phyloP scores from a whole-genome alignment of 2,329 filamentous ascomycete species.

The Dothistroma pini region DNA sequence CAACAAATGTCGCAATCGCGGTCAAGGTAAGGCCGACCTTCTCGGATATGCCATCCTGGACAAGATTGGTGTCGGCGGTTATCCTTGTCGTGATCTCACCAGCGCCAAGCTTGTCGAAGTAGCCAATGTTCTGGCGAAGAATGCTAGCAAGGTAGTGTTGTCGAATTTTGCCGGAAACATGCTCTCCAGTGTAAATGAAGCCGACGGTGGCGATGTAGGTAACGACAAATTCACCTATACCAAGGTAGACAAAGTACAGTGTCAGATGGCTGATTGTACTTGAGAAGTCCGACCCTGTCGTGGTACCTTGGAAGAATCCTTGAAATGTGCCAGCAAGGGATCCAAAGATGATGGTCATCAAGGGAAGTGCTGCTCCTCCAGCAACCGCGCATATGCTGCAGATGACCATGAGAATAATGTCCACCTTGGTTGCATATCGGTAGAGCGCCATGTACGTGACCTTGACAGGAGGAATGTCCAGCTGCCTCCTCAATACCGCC shows the following conservation, averaged over 20 bases:
- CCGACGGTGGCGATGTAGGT: slow-evolving; percentile 78
- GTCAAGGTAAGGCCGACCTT: slow-evolving; percentile 77
- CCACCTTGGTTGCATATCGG: slow-evolving; percentile 43
- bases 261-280: slow-evolving; percentile 60
- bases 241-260: slow-evolving; percentile 82
- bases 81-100: slow-evolving; percentile 94
- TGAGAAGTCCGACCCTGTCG: slow-evolving; percentile 56
- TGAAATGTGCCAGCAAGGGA: slow-evolving; percentile 70
- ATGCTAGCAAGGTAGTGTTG: slow-evolving; percentile 80
- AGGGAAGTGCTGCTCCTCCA: slow-evolving; percentile 35
- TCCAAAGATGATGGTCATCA: slow-evolving; percentile 63
- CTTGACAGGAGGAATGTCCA: slow-evolving; percentile 41
- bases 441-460: slow-evolving; percentile 43
- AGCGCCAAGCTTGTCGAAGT: slow-evolving; percentile 87
- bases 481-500: slow-evolving; percentile 37
- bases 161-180: slow-evolving; percentile 52
- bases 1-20: slow-evolving; percentile 75
- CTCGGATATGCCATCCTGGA: slow-evolving; percentile 91
- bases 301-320: slow-evolving; percentile 49
- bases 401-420: slow-evolving; percentile 40
- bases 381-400: slow-evolving; percentile 36
- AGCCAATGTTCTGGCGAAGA: slow-evolving; percentile 83
- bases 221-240: slow-evolving; percentile 72
- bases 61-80: slow-evolving; percentile 86
- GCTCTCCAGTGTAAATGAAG: slow-evolving; percentile 67